Base-by-base conservation (phyloP, 1,284 basidiomycete genomes). In the Marasmius sp. region DNA sequence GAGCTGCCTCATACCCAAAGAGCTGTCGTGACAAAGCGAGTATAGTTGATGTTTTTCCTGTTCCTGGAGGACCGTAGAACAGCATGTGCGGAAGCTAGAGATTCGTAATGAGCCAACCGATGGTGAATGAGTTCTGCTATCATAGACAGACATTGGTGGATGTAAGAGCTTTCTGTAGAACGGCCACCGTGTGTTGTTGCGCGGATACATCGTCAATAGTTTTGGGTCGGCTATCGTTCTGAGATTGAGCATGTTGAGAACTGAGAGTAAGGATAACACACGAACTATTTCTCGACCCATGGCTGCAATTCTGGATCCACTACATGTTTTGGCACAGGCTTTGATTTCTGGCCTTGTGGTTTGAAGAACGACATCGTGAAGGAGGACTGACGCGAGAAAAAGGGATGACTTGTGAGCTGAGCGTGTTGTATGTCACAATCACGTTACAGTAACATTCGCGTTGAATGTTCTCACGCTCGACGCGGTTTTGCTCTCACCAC, bases 21-120 rank as follows among this genome's bases (percentile, higher is more conserved):
- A 99, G 84, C 75, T 99, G 95, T 55, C 96, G 83, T 49, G 97
- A 84, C 45, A 99, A 81, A 12, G 97, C 97, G 14, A 99, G 87
- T 68, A 99, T 99, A 0, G 97, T 98, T 43, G 95, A 97, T 14
- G 97, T 99, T 77, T 99, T 99, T 55, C 97, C 97, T 7, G 97
- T 99, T 36, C 97, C 97, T 9, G 97, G 97, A 18, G 97, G 97
- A 0, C 97, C 97, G 69, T 99, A 99, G 81, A 99, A 99, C 57
- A 99, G 82, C 97, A 99, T 99, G 73, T 99, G 97, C 1, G 97
- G 97, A 52, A 99, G 84, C 97, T 99, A 73, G 20, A 27, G 12
- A 49, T 33, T 14, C 22, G 11, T 53, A 22, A 47, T 52, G 3
- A 57, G 48, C 14, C 18, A 39, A 2, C 20, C 11, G 16, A n/a